Conservation (phyloP, 148 eudicot species). For the Rheum nobile region DNA sequence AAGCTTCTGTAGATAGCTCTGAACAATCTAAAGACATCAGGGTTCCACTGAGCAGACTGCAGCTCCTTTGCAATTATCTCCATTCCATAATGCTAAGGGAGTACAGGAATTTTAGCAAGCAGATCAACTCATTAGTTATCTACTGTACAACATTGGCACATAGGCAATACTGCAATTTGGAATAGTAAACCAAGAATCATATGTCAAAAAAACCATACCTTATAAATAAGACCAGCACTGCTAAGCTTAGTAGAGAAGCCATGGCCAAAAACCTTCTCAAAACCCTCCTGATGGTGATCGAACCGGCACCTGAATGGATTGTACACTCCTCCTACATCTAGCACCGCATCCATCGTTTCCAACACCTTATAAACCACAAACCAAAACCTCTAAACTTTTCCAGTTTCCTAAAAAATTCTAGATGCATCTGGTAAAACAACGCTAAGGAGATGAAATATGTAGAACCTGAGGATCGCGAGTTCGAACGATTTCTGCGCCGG, state of each 20-base stretch:
- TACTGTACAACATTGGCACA: not conserved
- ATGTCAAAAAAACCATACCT: conserved; percentile 26
- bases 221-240: conserved; percentile 88
- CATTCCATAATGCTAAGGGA: conserved; percentile 64
- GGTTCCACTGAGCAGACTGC: conserved; percentile 51
- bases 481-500: conserved; percentile 50
- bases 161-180: not conserved
- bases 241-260: conserved; percentile 80
- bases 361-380: conserved; percentile 33
- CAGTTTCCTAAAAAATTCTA: not conserved
- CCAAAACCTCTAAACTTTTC: conserved; percentile 6
- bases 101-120: not conserved
- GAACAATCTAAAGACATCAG: conserved; percentile 58
- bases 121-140: not conserved
- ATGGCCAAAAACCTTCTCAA: conserved; percentile 80
- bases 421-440: not conserved
- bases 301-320: conserved; percentile 56
- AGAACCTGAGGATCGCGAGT: conserved; percentile 65
- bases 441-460: not conserved
- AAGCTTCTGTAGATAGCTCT: conserved; percentile 67
- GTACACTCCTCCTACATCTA: conserved; percentile 92
- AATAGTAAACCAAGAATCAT: not conserved
- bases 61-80: conserved; percentile 89
- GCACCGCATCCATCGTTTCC: conserved; percentile 78
- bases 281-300: conserved; percentile 96